Base-by-base conservation (phyloP, 140 eudicot genomes). In the Cichorium intybus region DNA sequence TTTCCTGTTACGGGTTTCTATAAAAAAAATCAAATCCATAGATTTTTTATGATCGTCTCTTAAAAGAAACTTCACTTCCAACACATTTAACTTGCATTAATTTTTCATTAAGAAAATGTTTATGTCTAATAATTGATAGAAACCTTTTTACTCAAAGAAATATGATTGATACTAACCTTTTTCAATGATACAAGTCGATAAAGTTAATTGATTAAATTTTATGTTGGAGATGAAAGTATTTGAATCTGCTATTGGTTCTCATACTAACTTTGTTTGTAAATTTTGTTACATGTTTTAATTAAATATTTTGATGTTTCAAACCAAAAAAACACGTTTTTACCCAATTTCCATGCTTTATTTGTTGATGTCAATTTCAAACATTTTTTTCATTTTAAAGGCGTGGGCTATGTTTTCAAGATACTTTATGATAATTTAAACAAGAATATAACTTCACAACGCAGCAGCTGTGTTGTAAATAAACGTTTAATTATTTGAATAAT, bases 311-410 rank as follows among this genome's bases (percentile, higher is more conserved):
- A 48, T 48, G 24, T 48, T 17, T 18, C 5, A 48, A 7, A 48
- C 24, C 7, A 18, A 17, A 48, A 48, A 47, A 48, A 48, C 54
- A 48, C 24, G 54, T 48, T 48, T 48, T 48, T 17, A 48, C 54
- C 54, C 5, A 48, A 16, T 48, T 43, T 43, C 16, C 49, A 43
- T 43, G 49, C 14, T 17, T 10, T 48, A 8, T 48, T 5, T 48
- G 24, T 53, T 53, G 18, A 53, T 53, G 59, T 53, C 31, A 23
- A 23, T 12, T 8, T 22, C 20, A 4, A 56, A 29, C 24, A n/a
- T 16, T 56, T 56, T 56, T 56, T 28, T 57, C 63, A 17, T 16
- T 18, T 57, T 57, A 26, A 57, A 57, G 46, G 34, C 23, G 24
- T 48, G 14, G 62, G 46, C 16, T 16, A 31, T 57, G 10, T 31